phyloP scores from a whole-genome alignment of 1,284 basidiomycete genomes.

The Singerocomus inundabilis region DNA sequence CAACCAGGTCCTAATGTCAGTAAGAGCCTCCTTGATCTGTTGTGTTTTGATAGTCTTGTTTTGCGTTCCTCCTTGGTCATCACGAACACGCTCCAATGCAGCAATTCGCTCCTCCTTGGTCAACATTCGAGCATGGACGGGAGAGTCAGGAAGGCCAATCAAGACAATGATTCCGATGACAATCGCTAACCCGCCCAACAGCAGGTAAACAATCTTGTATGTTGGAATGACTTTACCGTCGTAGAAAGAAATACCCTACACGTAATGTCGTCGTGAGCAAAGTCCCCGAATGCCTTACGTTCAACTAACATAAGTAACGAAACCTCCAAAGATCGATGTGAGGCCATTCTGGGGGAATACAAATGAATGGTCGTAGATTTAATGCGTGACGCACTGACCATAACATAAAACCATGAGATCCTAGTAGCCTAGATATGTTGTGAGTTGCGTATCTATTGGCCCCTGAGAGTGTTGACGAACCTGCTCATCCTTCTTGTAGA shows the following conservation, averaged over 20 bases:
- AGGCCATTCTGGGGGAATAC: constrained; percentile 48
- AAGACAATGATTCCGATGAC: constrained; percentile 56
- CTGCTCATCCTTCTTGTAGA: constrained; percentile 71
- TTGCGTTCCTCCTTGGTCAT: constrained; percentile 63
- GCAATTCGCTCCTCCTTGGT: constrained; percentile 61
- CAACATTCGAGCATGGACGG: constrained; percentile 57
- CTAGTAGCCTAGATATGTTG: constrained; percentile 44
- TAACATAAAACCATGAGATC: constrained; percentile 68
- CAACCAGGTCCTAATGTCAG: constrained; percentile 63
- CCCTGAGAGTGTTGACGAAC: constrained; percentile 24
- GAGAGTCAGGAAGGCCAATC: constrained; percentile 65
- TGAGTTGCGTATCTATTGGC: neutral
- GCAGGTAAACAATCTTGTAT: constrained; percentile 62
- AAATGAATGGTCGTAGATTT: neutral
- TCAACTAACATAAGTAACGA: constrained; percentile 56
- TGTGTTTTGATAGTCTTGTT: constrained; percentile 61
- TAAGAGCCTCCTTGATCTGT: constrained; percentile 57
- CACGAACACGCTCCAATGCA: constrained; percentile 63
- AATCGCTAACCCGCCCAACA: constrained; percentile 61
- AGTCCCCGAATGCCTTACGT: neutral
- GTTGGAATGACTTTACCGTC: constrained; percentile 46
- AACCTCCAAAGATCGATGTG: constrained; percentile 64
- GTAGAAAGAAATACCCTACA: constrained; percentile 58
- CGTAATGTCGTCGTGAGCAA: neutral
- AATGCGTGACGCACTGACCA: constrained; percentile 39